Conservation (phyloP, 1,139 yeast species). For the Zygoascus meyerae region DNA sequence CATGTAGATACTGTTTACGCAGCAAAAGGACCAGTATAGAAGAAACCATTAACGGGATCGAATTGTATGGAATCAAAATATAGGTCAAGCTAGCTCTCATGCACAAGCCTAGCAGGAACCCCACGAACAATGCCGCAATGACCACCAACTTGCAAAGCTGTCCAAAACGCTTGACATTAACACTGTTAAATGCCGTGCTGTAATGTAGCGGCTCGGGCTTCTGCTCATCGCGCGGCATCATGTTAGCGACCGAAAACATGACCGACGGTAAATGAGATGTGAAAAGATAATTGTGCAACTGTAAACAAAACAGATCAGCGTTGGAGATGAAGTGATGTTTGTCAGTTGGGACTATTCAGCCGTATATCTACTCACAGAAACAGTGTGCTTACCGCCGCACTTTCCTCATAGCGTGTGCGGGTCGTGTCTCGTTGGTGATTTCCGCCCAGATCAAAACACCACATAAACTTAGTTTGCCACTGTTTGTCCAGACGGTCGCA, state of each 20-base stretch:
- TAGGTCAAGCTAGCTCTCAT: conserved; percentile 13
- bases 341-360: background rate
- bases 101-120: conserved; percentile 18
- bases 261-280: background rate
- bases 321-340: background rate
- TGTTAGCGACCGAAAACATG: conserved; percentile 7
- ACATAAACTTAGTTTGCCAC: background rate
- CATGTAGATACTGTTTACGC: conserved; percentile 26
- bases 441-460: background rate
- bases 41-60: conserved; percentile 21
- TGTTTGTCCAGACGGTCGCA: background rate
- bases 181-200: conserved; percentile 24
- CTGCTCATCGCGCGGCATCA: conserved; percentile 2
- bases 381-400: background rate
- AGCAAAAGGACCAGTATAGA: conserved; percentile 26
- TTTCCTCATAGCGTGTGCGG: background rate
- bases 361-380: no score
- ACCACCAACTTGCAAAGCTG: conserved; percentile 24
- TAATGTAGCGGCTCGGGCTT: conserved; percentile 22
- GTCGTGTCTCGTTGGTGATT: conserved; percentile 3
- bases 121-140: conserved; percentile 18
- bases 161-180: conserved; percentile 29
- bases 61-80: conserved; percentile 26
- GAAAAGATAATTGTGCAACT: background rate
- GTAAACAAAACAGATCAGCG: background rate